Conservation (phyloP, 2,329 filamentous ascomycete species). For the Metarhizium sp. region DNA sequence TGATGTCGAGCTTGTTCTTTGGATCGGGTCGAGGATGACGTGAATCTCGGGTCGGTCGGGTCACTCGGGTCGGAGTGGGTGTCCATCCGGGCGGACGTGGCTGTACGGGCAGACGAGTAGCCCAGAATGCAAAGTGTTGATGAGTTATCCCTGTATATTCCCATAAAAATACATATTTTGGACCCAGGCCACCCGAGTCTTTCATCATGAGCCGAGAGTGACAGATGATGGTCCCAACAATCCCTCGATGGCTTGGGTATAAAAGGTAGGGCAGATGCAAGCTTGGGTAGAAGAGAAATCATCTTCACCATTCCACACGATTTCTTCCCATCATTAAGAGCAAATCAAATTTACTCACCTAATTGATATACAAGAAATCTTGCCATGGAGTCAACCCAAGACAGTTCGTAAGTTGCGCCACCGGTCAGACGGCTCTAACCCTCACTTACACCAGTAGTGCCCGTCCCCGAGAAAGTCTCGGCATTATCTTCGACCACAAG, state of each 20-base stretch:
- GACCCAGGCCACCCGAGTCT: not conserved
- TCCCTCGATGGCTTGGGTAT: not conserved
- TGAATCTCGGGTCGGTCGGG: not conserved
- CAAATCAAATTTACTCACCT: not conserved
- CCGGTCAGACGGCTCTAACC: constrained; percentile 3
- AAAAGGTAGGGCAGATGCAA: not conserved
- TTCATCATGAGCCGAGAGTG: not conserved
- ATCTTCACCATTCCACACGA: not conserved
- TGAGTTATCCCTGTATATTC: too few species aligned
- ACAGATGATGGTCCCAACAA: not conserved
- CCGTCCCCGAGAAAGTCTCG: constrained; percentile 6
- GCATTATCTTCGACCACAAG: constrained; percentile 17
- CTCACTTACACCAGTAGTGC: constrained; percentile 5
- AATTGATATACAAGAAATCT: not conserved
- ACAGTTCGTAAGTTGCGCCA: not conserved
- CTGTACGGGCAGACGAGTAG: not conserved
- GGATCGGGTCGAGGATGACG: not conserved
- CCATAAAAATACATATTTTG: not conserved
- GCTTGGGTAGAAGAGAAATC: too few species aligned
- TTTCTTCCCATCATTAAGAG: not conserved
- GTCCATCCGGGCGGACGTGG: not conserved
- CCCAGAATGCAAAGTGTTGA: too few species aligned
- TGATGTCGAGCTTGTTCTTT: not conserved
- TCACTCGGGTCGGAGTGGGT: not conserved
- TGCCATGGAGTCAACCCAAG: not conserved